Percentiles rank a stretch among this genome's conserved stretches.
phyloP scores from a whole-genome alignment of 148 eudicot species.

The Camellia granthamiana region DNA sequence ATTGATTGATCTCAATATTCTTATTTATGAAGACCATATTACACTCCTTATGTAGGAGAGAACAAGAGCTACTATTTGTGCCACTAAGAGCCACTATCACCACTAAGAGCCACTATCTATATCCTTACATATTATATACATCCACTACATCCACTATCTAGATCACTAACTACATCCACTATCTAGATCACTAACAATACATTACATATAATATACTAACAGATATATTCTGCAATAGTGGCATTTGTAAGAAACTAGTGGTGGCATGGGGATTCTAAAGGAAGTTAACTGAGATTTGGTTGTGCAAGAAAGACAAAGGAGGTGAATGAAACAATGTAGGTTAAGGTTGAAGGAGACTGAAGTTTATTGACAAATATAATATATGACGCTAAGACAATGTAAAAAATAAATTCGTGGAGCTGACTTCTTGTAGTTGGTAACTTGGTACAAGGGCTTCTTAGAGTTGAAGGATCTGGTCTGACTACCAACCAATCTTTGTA shows the following conservation, averaged over 20 bases:
- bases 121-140: too few relatives aligned
- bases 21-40: too few relatives aligned
- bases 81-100: too few relatives aligned
- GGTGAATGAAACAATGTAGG: background rate
- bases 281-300: slow-evolving; percentile 7
- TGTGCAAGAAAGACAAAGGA: background rate
- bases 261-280: background rate
- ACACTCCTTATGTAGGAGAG: too few relatives aligned
- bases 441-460: slow-evolving; percentile 1
- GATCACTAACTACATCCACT: too few relatives aligned
- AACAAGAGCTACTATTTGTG: too few relatives aligned
- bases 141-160: too few relatives aligned
- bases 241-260: background rate
- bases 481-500: background rate
- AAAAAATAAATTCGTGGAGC: background rate
- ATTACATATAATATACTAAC: too few relatives aligned
- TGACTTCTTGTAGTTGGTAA: background rate
- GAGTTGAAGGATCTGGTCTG: background rate
- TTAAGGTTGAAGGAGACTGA: background rate
- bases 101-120: too few relatives aligned
- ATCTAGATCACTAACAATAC: too few relatives aligned
- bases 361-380: background rate
- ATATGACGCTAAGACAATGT: background rate
- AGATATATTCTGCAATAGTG: background rate
- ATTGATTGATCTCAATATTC: too few relatives aligned